Evolutionary conservation across 1,284 basidiomycete genomes (phyloP).

Genomic region (Phenoliferia sp.): DNA sequence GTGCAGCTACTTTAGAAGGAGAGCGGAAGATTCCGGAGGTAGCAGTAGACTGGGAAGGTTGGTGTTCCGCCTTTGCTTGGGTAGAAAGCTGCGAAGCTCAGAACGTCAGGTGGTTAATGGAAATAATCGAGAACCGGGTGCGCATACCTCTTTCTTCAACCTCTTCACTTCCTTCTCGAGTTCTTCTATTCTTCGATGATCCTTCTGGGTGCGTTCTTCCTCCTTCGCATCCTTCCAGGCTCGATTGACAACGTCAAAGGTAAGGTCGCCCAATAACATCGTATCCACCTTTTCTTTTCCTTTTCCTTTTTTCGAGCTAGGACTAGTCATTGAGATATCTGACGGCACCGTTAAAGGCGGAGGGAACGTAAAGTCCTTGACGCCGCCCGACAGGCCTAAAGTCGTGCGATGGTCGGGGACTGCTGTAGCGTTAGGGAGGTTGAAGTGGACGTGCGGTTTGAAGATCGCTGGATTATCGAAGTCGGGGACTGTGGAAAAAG

Average conservation of each 20-base stretch:
- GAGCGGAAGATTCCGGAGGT: background rate
- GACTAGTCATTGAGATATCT: background rate
- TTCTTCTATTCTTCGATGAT: background rate
- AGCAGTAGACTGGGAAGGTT: background rate
- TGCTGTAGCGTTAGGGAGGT: background rate
- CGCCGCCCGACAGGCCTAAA: background rate
- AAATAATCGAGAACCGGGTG: background rate
- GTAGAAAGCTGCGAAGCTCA: conserved; percentile 1
- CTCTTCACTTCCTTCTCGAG: conserved; percentile 1
- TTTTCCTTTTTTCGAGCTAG: background rate
- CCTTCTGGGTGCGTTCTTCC: background rate
- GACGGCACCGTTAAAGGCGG: background rate
- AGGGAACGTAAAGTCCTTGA: background rate
- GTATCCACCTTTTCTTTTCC: background rate
- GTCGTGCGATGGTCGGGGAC: background rate
- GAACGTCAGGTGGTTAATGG: background rate
- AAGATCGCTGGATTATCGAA: background rate
- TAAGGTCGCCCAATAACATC: background rate
- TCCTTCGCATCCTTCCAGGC: conserved; percentile 5
- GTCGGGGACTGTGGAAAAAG: background rate
- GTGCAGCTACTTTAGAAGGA: conserved; percentile 17
- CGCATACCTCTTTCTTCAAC: background rate
- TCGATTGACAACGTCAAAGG: background rate
- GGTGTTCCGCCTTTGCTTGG: background rate
- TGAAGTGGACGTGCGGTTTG: background rate